These are phyloP conservation scores for Lipomyces sp. DNA, from an alignment of 805 yeast species.

Conservation along the genomic window DNA sequence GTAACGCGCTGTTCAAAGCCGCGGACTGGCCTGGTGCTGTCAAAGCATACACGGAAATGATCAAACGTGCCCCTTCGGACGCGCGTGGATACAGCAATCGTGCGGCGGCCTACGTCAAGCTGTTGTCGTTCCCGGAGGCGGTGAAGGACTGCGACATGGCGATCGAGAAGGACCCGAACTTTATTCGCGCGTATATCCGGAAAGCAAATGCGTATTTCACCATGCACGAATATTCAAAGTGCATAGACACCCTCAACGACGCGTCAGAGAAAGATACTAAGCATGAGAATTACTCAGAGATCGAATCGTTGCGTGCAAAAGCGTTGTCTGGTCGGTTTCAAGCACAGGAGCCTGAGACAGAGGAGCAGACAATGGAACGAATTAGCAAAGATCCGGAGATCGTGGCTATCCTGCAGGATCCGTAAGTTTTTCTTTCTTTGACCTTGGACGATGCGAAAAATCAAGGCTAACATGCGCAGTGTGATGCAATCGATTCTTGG, in stretches of 20 bases:
- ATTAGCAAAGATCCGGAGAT: conserved; percentile 93
- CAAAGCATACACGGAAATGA: conserved; percentile 91
- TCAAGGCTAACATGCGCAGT: background rate
- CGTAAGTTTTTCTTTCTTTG: conserved; percentile 44
- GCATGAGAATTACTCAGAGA: conserved; percentile 65
- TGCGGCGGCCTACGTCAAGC: conserved; percentile 94
- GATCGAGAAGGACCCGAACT: conserved; percentile 81
- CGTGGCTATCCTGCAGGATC: conserved; percentile 84
- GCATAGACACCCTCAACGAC: conserved; percentile 75
- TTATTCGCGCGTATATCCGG: conserved; percentile 93
- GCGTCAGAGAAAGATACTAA: conserved; percentile 80
- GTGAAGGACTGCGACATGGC: conserved; percentile 90
- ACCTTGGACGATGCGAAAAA: background rate
- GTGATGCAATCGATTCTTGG: conserved; percentile 93
- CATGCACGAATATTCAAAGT: conserved; percentile 81
- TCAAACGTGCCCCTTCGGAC: conserved; percentile 95
- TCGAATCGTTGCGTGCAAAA: conserved; percentile 63
- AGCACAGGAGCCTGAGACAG: conserved; percentile 84
- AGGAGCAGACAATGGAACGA: conserved; percentile 91
- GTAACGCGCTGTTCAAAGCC: conserved; percentile 84
- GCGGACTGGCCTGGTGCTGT: conserved; percentile 98
- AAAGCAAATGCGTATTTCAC: conserved; percentile 94
- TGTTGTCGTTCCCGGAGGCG: conserved; percentile 97
- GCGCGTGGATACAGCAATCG: conserved; percentile 97
- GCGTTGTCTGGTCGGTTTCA: conserved; percentile 81